These are phyloP conservation scores for Calonectria crousiana DNA, from an alignment of 2,329 filamentous ascomycete species.

Conservation along the genomic window DNA sequence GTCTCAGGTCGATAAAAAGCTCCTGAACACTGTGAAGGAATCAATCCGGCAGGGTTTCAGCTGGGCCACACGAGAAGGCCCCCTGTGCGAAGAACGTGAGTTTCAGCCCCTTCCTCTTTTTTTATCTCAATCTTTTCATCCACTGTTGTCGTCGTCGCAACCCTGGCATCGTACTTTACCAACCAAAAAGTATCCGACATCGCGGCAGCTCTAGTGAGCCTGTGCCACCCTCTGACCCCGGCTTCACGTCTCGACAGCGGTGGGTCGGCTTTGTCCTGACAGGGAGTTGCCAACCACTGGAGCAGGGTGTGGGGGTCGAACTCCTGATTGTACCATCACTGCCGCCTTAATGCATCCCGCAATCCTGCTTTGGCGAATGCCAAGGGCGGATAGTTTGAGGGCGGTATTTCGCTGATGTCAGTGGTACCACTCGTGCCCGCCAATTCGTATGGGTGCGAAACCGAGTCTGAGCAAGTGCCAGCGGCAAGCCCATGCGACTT, in stretches of 20 bases:
- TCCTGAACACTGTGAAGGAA: constrained; percentile 88
- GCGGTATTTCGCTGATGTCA: constrained; percentile 31
- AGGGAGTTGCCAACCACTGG: constrained; percentile 26
- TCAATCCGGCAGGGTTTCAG: constrained; percentile 96
- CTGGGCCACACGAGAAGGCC: constrained; percentile 96
- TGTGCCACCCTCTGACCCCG: constrained; percentile 16
- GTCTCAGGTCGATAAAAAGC: constrained; percentile 85
- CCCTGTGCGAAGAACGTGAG: constrained; percentile 96
- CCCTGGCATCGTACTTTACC: constrained; percentile 9
- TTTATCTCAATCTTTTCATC: constrained; percentile 3
- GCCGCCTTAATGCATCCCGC: constrained; percentile 32
- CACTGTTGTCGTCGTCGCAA: constrained; percentile 17
- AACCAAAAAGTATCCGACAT: constrained; percentile 14
- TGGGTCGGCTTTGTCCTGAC: constrained; percentile 32
- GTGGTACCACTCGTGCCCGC: constrained; percentile 33
- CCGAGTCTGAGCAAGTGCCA: constrained; percentile 26
- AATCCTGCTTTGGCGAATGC: constrained; percentile 30
- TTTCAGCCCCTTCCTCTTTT: constrained; percentile 42
- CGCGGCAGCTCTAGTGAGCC: constrained; percentile 35
- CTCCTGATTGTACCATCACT: constrained; percentile 36
- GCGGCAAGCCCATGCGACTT: constrained; percentile 24
- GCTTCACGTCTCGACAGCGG: constrained; percentile 24
- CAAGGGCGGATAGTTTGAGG: constrained; percentile 28
- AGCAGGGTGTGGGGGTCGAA: constrained; percentile 37
- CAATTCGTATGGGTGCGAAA: constrained; percentile 16